A percentile compares a stretch with the other conserved stretches of the same genome.
These are phyloP conservation scores for Sisymbrium altissimum DNA, from an alignment of 345 rosid genomes.

Conservation along the genomic window DNA sequence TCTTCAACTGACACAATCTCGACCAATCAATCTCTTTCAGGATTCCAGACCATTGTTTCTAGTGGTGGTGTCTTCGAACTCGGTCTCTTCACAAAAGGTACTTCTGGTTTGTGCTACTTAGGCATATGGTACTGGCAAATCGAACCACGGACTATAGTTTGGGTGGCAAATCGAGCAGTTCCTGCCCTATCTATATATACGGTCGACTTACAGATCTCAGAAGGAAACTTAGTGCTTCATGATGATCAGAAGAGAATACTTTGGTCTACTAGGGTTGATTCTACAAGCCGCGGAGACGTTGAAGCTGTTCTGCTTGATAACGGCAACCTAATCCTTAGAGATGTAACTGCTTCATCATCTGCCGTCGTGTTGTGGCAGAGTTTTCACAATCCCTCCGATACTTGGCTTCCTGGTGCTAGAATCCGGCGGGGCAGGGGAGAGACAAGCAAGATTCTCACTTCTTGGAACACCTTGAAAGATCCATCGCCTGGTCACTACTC, in stretches of 20 bases:
- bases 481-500: constrained; percentile 61
- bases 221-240: constrained; percentile 52
- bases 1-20: constrained; percentile 44
- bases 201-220: constrained; percentile 37
- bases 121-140: constrained; percentile 55
- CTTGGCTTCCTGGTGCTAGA: constrained; percentile 66
- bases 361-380: constrained; percentile 51
- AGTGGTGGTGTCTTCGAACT: constrained; percentile 39
- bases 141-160: constrained; percentile 33
- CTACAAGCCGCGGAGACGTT: constrained; percentile 2
- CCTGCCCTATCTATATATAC: constrained; percentile 35
- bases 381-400: constrained; percentile 53
- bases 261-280: neutral
- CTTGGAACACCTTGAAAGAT: constrained; percentile 51
- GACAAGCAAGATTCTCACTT: constrained; percentile 36
- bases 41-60: constrained; percentile 48
- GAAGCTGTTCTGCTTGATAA: constrained; percentile 47
- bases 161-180: constrained; percentile 62
- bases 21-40: constrained; percentile 44
- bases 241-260: neutral
- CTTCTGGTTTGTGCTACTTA: constrained; percentile 46
- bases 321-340: constrained; percentile 56
- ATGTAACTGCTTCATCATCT: constrained; percentile 31
- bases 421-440: constrained; percentile 36
- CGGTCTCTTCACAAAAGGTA: constrained; percentile 62